Evolutionary conservation across 2,329 filamentous ascomycete species (phyloP).

Genomic region (Diaporthe ampelina): DNA sequence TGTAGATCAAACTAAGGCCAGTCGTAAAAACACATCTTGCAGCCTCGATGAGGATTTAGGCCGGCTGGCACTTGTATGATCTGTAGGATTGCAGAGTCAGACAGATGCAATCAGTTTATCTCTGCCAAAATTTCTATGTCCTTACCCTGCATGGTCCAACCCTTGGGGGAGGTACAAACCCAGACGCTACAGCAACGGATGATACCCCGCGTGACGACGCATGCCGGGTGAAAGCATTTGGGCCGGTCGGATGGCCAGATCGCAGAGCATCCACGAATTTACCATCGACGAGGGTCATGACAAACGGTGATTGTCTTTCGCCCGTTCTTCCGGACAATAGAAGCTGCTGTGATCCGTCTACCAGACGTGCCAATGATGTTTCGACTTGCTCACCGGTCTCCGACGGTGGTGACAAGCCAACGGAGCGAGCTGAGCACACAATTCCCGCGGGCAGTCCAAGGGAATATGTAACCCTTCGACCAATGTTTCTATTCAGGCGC

Average conservation of each 20-base stretch:
- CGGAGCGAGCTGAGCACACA: not conserved
- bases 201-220: not conserved
- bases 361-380: not conserved
- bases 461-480: not conserved
- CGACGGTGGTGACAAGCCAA: not conserved
- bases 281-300: not conserved
- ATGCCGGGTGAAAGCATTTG: not conserved
- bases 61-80: not conserved
- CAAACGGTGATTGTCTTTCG: not conserved
- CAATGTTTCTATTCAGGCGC: not conserved
- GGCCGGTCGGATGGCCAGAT: not conserved
- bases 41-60: not conserved
- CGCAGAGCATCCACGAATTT: not conserved
- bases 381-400: not conserved
- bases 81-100: not conserved
- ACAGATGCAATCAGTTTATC: not conserved
- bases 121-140: not conserved
- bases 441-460: not conserved
- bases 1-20: not conserved
- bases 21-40: not conserved
- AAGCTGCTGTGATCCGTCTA: not conserved
- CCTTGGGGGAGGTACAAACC: not conserved
- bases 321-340: not conserved
- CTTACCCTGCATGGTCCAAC: not conserved
- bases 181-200: not conserved